Conservation (phyloP, 1,139 yeast genomes). For the Suhomyces taliae region DNA sequence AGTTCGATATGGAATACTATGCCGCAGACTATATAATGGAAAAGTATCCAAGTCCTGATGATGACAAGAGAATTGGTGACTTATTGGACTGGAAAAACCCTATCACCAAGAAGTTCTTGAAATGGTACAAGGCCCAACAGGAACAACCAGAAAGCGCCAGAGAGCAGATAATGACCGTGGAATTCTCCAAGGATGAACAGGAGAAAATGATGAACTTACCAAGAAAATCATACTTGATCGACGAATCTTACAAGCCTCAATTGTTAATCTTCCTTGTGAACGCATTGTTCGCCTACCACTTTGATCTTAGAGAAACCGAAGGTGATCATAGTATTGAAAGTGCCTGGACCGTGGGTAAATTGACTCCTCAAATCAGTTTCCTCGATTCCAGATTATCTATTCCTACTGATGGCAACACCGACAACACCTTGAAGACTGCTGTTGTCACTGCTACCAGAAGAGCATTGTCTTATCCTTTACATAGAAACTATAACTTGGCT, state of each 20-base stretch:
- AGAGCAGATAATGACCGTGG: constrained; percentile 38
- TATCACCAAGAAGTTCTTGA: constrained; percentile 38
- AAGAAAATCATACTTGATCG: constrained; percentile 56
- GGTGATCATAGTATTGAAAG: constrained; percentile 86
- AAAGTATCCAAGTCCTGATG: constrained; percentile 53
- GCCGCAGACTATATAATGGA: constrained; percentile 77
- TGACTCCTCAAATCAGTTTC: constrained; percentile 73
- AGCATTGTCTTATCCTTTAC: constrained; percentile 76
- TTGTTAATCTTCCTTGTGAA: constrained; percentile 63
- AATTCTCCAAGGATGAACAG: constrained; percentile 60
- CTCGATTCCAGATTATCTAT: constrained; percentile 60
- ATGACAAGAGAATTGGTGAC: constrained; percentile 53
- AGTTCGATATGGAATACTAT: constrained; percentile 87
- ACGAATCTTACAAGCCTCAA: constrained; percentile 44
- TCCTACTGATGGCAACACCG: constrained; percentile 26
- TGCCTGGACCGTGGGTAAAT: constrained; percentile 90
- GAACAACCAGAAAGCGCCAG: constrained; percentile 21
- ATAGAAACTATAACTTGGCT: constrained; percentile 64
- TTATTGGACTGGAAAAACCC: constrained; percentile 62
- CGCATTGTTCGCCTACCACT: constrained; percentile 68
- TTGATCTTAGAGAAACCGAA: constrained; percentile 70
- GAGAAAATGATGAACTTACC: constrained; percentile 70
- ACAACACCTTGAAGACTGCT: constrained; percentile 45
- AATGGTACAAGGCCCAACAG: constrained; percentile 49
- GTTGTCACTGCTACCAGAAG: constrained; percentile 66